A percentile compares a stretch with the other conserved stretches of the same genome.
phyloP scores from a whole-genome alignment of 495 filamentous ascomycete genomes.

The Trypethelium eluteriae region DNA sequence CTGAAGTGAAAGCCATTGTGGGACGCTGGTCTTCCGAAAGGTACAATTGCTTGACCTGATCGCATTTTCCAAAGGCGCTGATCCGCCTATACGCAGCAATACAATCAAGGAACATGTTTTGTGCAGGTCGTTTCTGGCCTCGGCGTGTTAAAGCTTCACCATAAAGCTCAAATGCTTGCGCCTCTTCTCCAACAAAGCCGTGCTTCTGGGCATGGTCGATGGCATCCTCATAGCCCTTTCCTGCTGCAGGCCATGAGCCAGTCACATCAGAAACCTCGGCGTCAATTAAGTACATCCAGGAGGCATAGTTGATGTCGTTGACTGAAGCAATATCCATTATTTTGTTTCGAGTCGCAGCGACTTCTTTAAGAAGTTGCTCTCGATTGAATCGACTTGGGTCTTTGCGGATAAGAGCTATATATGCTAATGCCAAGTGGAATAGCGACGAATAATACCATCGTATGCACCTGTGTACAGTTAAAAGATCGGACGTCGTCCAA shows the following conservation, averaged over 20 bases:
- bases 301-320: conserved; percentile 70
- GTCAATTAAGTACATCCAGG: conserved; percentile 67
- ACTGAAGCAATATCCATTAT: conserved; percentile 61
- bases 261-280: conserved; percentile 63
- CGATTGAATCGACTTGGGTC: conserved; percentile 44
- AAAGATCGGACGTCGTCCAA: conserved; percentile 58
- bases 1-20: conserved; percentile 50
- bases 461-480: conserved; percentile 53
- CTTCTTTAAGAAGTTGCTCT: conserved; percentile 48
- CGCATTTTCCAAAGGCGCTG: conserved; percentile 65
- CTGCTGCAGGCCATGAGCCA: conserved; percentile 52
- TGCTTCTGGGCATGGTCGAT: conserved; percentile 75
- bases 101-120: conserved; percentile 61
- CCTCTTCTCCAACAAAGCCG: conserved; percentile 71
- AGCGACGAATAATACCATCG: conserved; percentile 56
- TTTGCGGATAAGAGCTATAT: conserved; percentile 55
- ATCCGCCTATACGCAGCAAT: conserved; percentile 66
- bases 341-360: conserved; percentile 51
- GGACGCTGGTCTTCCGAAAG: conserved; percentile 61
- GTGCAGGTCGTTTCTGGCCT: conserved; percentile 64
- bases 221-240: conserved; percentile 63
- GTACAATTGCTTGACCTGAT: conserved; percentile 61
- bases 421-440: conserved; percentile 63
- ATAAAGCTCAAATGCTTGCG: conserved; percentile 67
- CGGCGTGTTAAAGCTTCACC: conserved; percentile 67